Conservation (phyloP, 192 early-diverging fungal genomes). For the Umbelopsis sp. region DNA sequence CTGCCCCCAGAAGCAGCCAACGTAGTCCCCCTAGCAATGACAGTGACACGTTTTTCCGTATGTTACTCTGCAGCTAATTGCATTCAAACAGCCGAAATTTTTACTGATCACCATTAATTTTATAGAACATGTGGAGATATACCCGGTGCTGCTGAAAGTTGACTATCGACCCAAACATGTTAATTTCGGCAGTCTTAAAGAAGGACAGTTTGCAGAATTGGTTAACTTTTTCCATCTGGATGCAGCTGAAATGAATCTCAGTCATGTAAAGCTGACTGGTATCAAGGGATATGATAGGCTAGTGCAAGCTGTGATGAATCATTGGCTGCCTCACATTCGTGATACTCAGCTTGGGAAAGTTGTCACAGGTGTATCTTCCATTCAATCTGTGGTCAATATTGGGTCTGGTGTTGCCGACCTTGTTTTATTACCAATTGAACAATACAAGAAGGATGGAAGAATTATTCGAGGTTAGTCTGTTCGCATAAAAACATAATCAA, state of each 20-base stretch:
- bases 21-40: conserved; percentile 21
- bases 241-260: conserved; percentile 87
- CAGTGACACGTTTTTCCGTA: conserved; percentile 54
- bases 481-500: background rate
- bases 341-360: conserved; percentile 89
- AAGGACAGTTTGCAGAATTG: conserved; percentile 79
- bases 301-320: conserved; percentile 61
- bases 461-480: conserved; percentile 68
- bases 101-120: background rate
- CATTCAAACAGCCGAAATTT: background rate
- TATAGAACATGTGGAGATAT: conserved; percentile 65
- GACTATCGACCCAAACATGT: conserved; percentile 98
- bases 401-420: conserved; percentile 91
- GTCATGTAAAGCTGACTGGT: conserved; percentile 74
- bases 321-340: conserved; percentile 94
- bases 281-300: conserved; percentile 73
- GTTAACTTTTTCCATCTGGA: conserved; percentile 94
- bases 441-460: conserved; percentile 91
- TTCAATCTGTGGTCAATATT: conserved; percentile 88
- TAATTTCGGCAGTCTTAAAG: conserved; percentile 70
- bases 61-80: conserved; percentile 19
- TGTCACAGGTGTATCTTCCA: conserved; percentile 86
- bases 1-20: background rate
- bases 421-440: conserved; percentile 89
- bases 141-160: conserved; percentile 80